Evolutionary conservation across 768 basidiomycete genomes (phyloP).

Genomic region (Tephrocybe sp.): DNA sequence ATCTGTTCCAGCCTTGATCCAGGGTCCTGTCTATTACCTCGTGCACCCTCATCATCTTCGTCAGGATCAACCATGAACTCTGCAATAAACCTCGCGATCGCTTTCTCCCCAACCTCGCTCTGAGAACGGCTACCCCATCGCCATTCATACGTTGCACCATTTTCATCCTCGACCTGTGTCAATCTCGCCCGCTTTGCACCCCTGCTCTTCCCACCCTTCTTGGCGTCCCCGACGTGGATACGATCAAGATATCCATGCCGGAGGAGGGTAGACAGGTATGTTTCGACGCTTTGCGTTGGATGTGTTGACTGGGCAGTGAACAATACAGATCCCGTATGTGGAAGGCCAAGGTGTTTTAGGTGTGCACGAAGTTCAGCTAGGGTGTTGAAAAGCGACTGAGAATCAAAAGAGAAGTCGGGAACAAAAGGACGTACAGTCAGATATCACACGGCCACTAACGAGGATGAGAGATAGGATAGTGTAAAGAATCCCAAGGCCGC

Average conservation of each 20-base stretch:
- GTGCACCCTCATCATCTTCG: constrained; percentile 36
- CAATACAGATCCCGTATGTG: constrained; percentile 43
- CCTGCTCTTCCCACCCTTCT: constrained; percentile 33
- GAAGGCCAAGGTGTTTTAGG: constrained; percentile 68
- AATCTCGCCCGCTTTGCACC: constrained; percentile 54
- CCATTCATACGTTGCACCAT: constrained; percentile 63
- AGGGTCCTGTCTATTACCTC: constrained; percentile 12
- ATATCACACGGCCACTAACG: constrained; percentile 71
- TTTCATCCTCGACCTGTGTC: constrained; percentile 37
- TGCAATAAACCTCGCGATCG: constrained; percentile 70
- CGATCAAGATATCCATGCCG: constrained; percentile 81
- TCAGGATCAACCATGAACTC: constrained; percentile 67
- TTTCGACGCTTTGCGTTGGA: constrained; percentile 55
- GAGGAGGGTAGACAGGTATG: constrained; percentile 59
- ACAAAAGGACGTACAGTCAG: constrained; percentile 57
- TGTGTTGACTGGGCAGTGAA: constrained; percentile 50
- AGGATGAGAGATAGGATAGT: constrained; percentile 82
- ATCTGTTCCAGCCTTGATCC: constrained; percentile 31
- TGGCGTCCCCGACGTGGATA: constrained; percentile 44
- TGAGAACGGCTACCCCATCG: constrained; percentile 82
- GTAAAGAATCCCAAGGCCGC: constrained; percentile 70
- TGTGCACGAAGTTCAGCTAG: constrained; percentile 71
- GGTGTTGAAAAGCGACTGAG: neutral
- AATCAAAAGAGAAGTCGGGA: too few species aligned
- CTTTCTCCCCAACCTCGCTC: constrained; percentile 79